Conservation (phyloP, 2,329 filamentous ascomycete genomes). For the Sphaerulina musiva region DNA sequence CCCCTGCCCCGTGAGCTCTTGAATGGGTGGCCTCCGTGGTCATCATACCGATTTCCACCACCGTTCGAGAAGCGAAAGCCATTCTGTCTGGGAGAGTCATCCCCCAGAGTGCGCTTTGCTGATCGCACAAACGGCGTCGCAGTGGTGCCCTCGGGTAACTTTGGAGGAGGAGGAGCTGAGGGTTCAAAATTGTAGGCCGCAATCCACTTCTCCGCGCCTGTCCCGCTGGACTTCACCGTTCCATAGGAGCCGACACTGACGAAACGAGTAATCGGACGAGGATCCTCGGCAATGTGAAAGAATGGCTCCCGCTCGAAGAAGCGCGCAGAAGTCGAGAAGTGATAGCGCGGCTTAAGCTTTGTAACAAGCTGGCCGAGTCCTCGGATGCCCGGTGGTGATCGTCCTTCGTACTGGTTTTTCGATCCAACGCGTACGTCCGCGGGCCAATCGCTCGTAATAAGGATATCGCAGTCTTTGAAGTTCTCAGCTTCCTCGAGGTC, state of each 20-base stretch:
- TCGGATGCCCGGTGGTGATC: slow-evolving; percentile 33
- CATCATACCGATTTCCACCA: slow-evolving; percentile 31
- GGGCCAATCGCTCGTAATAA: slow-evolving; percentile 85
- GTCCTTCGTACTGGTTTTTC: slow-evolving; percentile 32
- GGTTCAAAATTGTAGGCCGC: slow-evolving; percentile 59
- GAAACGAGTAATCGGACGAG: slow-evolving; percentile 69
- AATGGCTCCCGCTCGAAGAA: slow-evolving; percentile 94
- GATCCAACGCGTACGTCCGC: slow-evolving; percentile 52
- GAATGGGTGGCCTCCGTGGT: slow-evolving; percentile 14
- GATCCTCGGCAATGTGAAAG: slow-evolving; percentile 51
- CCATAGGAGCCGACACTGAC: slow-evolving; percentile 77
- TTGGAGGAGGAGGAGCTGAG: slow-evolving; percentile 52
- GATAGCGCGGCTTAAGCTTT: slow-evolving; percentile 81
- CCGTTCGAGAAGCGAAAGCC: slow-evolving; percentile 49
- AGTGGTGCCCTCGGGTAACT: slow-evolving; percentile 65
- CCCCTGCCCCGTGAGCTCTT: neutral
- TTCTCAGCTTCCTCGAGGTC: slow-evolving; percentile 54
- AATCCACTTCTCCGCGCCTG: slow-evolving; percentile 60
- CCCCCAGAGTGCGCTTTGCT: slow-evolving; percentile 47
- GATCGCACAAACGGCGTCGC: slow-evolving; percentile 61
- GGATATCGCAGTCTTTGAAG: slow-evolving; percentile 73
- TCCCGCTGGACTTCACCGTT: slow-evolving; percentile 42
- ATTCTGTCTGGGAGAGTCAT: slow-evolving; percentile 30
- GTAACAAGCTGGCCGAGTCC: slow-evolving; percentile 70
- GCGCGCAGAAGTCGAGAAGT: slow-evolving; percentile 66